Conservation (phyloP, 305 asterid species). For the Andrographis paniculata region DNA sequence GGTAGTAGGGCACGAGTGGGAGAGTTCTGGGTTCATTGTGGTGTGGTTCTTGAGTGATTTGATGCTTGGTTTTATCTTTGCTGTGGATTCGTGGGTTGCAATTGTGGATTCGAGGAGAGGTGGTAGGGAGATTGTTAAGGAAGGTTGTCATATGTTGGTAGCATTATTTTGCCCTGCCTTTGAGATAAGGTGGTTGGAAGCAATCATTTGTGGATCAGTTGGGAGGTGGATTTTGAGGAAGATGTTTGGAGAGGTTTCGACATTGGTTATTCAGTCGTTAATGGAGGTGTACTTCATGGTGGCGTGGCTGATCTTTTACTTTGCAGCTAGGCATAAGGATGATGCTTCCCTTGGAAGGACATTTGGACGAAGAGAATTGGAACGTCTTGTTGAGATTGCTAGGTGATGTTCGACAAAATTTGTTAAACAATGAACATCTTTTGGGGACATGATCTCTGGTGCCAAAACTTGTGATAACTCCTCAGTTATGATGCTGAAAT, state of each 20-base stretch:
- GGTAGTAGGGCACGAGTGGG: slow-evolving; percentile 78
- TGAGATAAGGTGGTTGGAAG: slow-evolving; percentile 70
- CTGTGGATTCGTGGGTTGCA: slow-evolving; percentile 82
- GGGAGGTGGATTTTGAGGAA: slow-evolving; percentile 63
- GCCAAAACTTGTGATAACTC: slow-evolving; percentile 29
- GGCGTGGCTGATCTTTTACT: slow-evolving; percentile 75
- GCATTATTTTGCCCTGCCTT: slow-evolving; percentile 56
- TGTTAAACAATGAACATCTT: slow-evolving; percentile 3
- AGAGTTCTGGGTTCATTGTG: slow-evolving; percentile 52
- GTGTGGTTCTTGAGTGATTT: slow-evolving; percentile 69
- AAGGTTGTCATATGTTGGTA: slow-evolving; percentile 63
- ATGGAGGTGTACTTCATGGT: slow-evolving; percentile 86
- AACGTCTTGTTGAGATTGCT: slow-evolving; percentile 54
- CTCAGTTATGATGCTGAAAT: slow-evolving; percentile 26
- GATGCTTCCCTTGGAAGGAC: slow-evolving; percentile 53
- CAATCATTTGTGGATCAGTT: slow-evolving; percentile 60
- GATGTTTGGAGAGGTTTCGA: slow-evolving; percentile 44
- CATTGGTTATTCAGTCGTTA: slow-evolving; percentile 53
- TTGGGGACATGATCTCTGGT: slow-evolving; percentile 20
- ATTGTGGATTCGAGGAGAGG: slow-evolving; percentile 72
- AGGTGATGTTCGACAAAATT: slow-evolving; percentile 34
- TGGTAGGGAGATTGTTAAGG: slow-evolving; percentile 82
- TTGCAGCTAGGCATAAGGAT: slow-evolving; percentile 67
- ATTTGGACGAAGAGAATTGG: slow-evolving; percentile 70
- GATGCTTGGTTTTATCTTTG: slow-evolving; percentile 58